Evolutionary conservation across 140 eudicot species (phyloP).

Genomic region (Stevia rebaudiana): DNA sequence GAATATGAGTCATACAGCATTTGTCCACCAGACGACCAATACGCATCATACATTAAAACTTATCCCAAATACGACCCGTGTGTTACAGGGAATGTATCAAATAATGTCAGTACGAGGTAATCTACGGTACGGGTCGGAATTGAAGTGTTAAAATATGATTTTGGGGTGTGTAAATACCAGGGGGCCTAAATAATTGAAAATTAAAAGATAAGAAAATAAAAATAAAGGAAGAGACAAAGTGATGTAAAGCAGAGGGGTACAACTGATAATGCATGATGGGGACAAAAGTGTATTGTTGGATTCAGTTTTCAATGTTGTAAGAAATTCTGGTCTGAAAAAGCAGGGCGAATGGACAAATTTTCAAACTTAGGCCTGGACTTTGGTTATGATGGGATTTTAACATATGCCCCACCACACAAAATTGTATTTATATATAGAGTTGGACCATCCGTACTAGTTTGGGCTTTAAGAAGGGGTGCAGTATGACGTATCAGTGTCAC

Average conservation of each 20-base stretch:
- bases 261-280: constrained; percentile 26
- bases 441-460: too few species aligned
- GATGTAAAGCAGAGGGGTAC: constrained; percentile 22
- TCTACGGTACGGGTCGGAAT: too few species aligned
- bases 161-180: too few species aligned
- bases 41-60: too few species aligned
- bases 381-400: constrained; percentile 26
- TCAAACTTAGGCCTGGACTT: constrained; percentile 36
- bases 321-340: constrained; percentile 41
- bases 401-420: constrained; percentile 18
- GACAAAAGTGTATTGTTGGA: constrained; percentile 33
- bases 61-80: too few species aligned
- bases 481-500: too few species aligned
- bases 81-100: too few species aligned
- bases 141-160: too few species aligned
- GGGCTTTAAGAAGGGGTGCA: too few species aligned
- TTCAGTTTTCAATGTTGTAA: constrained; percentile 31
- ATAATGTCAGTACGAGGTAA: too few species aligned
- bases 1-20: too few species aligned
- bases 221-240: constrained; percentile 19
- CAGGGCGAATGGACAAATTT: constrained; percentile 31
- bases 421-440: neutral
- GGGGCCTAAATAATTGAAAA: neutral
- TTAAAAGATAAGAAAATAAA: neutral
- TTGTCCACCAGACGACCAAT: too few species aligned